These are phyloP conservation scores for Crepidotus variabilis DNA, from an alignment of 768 basidiomycete species.

Conservation along the genomic window DNA sequence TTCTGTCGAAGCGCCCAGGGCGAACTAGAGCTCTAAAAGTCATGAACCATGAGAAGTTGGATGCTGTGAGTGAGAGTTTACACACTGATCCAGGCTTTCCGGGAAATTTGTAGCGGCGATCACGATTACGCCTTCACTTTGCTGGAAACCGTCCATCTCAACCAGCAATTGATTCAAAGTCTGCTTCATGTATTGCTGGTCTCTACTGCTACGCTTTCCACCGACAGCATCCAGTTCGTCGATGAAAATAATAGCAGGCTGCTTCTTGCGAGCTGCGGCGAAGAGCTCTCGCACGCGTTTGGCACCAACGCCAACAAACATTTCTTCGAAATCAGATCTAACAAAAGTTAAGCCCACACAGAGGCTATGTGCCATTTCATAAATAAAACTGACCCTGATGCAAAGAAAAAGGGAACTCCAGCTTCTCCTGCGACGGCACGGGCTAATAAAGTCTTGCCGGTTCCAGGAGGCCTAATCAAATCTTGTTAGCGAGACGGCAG, in stretches of 20 bases:
- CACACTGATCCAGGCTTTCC: conserved; percentile 85
- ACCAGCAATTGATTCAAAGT: conserved; percentile 95
- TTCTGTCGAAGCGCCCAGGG: conserved; percentile 94
- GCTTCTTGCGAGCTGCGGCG: conserved; percentile 87
- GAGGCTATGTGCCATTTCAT: not conserved
- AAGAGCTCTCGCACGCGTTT: conserved; percentile 96
- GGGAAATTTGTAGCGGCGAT: conserved; percentile 99
- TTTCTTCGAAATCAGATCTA: conserved; percentile 95
- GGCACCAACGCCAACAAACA: conserved; percentile 95
- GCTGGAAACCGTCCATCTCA: conserved; percentile 96
- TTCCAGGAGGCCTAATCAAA: conserved; percentile 66
- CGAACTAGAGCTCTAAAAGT: conserved; percentile 84
- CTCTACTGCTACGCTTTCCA: conserved; percentile 77
- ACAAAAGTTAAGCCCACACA: conserved; percentile 9
- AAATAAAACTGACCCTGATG: conserved; percentile 66
- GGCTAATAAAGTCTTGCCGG: conserved; percentile 98
- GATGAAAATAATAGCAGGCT: conserved; percentile 98
- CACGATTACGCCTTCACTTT: conserved; percentile 91
- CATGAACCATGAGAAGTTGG: conserved; percentile 7
- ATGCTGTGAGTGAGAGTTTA: conserved; percentile 13
- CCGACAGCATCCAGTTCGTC: conserved; percentile 95
- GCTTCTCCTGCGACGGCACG: conserved; percentile 97
- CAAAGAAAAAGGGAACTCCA: conserved; percentile 95
- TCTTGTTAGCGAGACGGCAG: conserved; percentile 6
- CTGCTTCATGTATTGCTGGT: conserved; percentile 89